Evolutionary conservation across 169 alveolate species (phyloP).

Genomic region (Plasmodium knowlesi): DNA sequence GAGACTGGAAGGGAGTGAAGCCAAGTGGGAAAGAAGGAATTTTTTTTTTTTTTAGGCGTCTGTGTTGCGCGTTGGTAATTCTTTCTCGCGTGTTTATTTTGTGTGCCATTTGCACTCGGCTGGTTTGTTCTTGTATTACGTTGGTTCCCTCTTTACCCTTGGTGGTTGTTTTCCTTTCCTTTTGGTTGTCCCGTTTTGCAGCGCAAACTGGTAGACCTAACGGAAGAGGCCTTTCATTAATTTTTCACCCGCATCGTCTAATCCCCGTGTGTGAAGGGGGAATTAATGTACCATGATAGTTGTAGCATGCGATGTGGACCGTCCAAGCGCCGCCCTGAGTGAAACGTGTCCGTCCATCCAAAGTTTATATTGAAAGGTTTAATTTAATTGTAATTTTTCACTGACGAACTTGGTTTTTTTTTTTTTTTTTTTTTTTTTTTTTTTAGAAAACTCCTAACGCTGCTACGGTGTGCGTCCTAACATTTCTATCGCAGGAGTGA

Average conservation of each 20-base stretch:
- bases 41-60: neutral
- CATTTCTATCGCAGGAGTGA: neutral
- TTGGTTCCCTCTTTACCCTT: neutral
- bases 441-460: neutral
- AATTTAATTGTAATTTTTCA: neutral
- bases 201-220: neutral
- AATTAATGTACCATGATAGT: neutral
- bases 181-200: neutral
- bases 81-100: neutral
- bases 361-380: neutral
- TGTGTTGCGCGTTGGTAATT: neutral
- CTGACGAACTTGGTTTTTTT: neutral
- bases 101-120: neutral
- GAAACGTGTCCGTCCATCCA: neutral
- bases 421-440: no score
- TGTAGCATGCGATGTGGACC: neutral
- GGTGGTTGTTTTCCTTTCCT: neutral
- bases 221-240: neutral
- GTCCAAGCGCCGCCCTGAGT: neutral
- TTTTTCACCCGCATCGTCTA: neutral
- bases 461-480: neutral
- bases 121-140: neutral
- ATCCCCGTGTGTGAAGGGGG: neutral
- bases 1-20: neutral
- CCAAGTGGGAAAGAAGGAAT: neutral